Conservation (phyloP, 441 rosid genomes). For the Metrosideros polymorpha region DNA sequence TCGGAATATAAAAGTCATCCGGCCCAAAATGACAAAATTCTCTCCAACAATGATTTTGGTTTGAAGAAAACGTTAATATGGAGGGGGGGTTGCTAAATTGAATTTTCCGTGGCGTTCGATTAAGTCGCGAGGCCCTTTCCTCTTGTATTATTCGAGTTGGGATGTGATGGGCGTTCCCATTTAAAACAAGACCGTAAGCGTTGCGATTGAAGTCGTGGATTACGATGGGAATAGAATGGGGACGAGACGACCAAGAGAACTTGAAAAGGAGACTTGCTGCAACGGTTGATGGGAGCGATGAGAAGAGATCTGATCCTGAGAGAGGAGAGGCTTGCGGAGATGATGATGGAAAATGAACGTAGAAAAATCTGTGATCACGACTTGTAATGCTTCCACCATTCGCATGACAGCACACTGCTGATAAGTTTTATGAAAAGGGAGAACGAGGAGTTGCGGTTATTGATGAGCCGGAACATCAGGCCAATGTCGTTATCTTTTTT, state of each 20-base stretch:
- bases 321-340: not conserved
- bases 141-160: not conserved
- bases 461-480: not conserved
- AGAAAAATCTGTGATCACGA: not conserved
- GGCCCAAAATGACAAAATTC: not conserved
- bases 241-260: not conserved
- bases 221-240: not conserved
- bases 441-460: not conserved
- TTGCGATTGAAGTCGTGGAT: not conserved
- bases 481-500: too few species aligned
- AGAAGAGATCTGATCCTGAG: not conserved
- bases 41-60: too few species aligned
- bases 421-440: not conserved
- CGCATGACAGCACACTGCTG: not conserved
- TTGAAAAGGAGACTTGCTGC: not conserved
- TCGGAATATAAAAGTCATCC: not conserved
- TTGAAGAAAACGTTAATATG: too few species aligned
- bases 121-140: not conserved
- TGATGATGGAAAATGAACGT: not conserved
- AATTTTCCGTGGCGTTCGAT: too few species aligned
- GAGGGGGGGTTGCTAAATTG: not conserved
- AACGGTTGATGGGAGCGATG: not conserved
- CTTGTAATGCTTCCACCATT: not conserved
- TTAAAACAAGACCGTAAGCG: not conserved
- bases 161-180: not conserved